phyloP scores from a whole-genome alignment of 1,284 basidiomycete genomes.

The Gomphus sp. region DNA sequence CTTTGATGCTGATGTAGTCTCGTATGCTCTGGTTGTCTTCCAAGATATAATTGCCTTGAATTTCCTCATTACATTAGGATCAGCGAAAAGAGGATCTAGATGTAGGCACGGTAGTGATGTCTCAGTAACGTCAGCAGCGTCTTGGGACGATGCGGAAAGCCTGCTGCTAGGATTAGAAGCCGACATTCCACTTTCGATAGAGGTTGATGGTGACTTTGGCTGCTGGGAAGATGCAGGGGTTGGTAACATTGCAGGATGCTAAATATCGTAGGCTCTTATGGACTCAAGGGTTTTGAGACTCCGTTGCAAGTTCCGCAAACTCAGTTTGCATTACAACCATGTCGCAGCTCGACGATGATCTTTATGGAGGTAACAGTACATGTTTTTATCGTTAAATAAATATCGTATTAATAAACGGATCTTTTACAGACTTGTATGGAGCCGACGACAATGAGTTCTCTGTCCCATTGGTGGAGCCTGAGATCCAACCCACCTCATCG shows the following conservation, averaged over 20 bases:
- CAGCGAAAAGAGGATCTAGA: constrained; percentile 1
- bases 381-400: not conserved
- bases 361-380: constrained; percentile 24
- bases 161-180: not conserved
- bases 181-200: not conserved
- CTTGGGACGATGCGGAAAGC: not conserved
- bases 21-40: constrained; percentile 3
- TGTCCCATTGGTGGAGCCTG: constrained; percentile 23
- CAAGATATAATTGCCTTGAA: constrained; percentile 9
- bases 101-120: constrained; percentile 1
- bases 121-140: not conserved
- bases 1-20: constrained; percentile 2
- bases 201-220: constrained; percentile 6
- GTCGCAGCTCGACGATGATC: constrained; percentile 24
- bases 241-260: constrained; percentile 1
- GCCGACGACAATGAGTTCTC: constrained; percentile 31
- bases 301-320: not conserved
- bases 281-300: not conserved
- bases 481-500: constrained; percentile 15
- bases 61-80: not conserved
- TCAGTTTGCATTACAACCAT: constrained; percentile 4
- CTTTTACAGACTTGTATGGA: constrained; percentile 28
- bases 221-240: constrained; percentile 5
- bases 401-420: not conserved
- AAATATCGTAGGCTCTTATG: not conserved